phyloP scores from a whole-genome alignment of 352 stramenopile genomes.

The Pythium volutum region DNA sequence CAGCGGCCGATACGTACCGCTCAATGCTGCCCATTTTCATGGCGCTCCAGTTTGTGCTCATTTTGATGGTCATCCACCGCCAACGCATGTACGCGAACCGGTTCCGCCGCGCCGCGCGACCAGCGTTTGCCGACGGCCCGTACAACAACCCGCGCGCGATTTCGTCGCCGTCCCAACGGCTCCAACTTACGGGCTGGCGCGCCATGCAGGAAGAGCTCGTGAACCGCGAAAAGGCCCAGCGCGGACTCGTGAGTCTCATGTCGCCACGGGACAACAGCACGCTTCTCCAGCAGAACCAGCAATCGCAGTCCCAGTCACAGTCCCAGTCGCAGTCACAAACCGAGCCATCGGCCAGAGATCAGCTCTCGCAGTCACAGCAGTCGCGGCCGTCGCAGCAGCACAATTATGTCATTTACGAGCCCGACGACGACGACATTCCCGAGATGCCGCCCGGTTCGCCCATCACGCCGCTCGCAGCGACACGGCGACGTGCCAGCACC shows the following conservation, averaged over 20 bases:
- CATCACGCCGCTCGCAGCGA: slow-evolving; percentile 8
- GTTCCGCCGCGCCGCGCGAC: slow-evolving; percentile 12
- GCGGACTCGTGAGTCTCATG: slow-evolving; percentile 35
- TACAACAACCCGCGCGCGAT: slow-evolving; percentile 78
- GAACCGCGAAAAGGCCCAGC: slow-evolving; percentile 53
- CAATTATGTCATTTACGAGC: slow-evolving; percentile 11
- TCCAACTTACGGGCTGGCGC: slow-evolving; percentile 62
- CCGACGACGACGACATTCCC: slow-evolving; percentile 23
- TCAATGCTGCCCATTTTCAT: slow-evolving; percentile 69
- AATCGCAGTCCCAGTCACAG: background rate
- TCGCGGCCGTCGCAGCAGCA: background rate
- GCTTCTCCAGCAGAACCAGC: slow-evolving; percentile 3
- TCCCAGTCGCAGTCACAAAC: background rate
- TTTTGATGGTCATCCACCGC: slow-evolving; percentile 59
- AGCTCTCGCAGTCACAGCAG: background rate
- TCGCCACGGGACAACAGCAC: slow-evolving; percentile 24
- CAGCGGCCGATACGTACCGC: slow-evolving; percentile 38
- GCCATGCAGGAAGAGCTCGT: slow-evolving; percentile 54
- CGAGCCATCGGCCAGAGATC: no score
- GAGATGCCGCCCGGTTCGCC: slow-evolving; percentile 19
- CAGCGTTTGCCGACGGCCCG: slow-evolving; percentile 47
- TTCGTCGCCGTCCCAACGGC: slow-evolving; percentile 58
- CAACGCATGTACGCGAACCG: slow-evolving; percentile 37
- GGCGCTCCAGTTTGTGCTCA: slow-evolving; percentile 55
- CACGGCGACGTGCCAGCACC: slow-evolving; percentile 19